A percentile compares a stretch with the other conserved stretches of the same genome.
Evolutionary conservation across 768 basidiomycete species (phyloP).

Genomic region (Podaxis rugospora): DNA sequence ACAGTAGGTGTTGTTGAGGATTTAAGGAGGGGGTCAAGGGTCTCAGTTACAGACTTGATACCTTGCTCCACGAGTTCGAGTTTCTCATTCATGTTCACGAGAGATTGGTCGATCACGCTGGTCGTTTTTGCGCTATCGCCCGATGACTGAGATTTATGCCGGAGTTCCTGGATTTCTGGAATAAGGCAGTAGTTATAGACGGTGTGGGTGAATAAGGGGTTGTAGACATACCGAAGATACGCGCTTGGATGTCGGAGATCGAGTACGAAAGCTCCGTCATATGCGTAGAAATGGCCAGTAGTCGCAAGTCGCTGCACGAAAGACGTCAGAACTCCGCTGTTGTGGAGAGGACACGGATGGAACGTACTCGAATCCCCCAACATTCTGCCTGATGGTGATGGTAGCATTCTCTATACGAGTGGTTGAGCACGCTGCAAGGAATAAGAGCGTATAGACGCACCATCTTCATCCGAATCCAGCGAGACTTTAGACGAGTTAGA

Average conservation of each 20-base stretch:
- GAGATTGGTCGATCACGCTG: conserved; percentile 73
- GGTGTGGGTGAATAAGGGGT: not conserved
- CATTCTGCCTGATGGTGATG: conserved; percentile 54
- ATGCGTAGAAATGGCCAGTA: conserved; percentile 76
- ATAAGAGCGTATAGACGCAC: conserved; percentile 30
- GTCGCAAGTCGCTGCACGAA: conserved; percentile 58
- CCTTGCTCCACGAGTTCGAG: conserved; percentile 70
- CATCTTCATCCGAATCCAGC: conserved; percentile 58
- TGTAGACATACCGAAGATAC: conserved; percentile 73
- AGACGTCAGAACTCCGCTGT: conserved; percentile 16
- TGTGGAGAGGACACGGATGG: conserved; percentile 14
- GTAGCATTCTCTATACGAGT: conserved; percentile 61
- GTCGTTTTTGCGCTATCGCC: conserved; percentile 53
- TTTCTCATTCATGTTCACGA: conserved; percentile 75
- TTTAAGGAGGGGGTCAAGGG: conserved; percentile 56
- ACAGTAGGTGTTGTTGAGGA: conserved; percentile 44
- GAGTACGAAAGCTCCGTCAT: conserved; percentile 85
- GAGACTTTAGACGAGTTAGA: conserved; percentile 57
- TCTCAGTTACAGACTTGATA: conserved; percentile 64
- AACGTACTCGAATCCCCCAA: conserved; percentile 62
- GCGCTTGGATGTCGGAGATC: conserved; percentile 86
- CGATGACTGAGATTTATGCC: conserved; percentile 76
- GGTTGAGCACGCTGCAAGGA: conserved; percentile 12
- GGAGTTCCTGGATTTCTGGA: conserved; percentile 87
- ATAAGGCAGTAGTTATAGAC: conserved; percentile 3